These are phyloP conservation scores for Lachancea quebecensis DNA, from an alignment of 805 yeast species.

Conservation along the genomic window DNA sequence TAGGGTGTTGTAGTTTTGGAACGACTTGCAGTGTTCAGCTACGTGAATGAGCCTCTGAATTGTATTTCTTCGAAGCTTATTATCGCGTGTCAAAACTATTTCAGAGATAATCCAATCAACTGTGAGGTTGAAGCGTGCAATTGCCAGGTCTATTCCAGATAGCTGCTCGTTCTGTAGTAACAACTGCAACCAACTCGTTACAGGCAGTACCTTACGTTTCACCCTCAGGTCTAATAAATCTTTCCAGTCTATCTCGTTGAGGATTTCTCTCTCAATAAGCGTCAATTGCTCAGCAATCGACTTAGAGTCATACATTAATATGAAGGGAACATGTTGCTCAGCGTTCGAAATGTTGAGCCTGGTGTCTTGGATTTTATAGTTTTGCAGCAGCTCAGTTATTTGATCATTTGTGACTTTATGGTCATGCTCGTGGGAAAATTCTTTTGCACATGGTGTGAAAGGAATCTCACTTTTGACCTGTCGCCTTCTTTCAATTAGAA, in stretches of 20 bases:
- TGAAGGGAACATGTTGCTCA: conserved; percentile 71
- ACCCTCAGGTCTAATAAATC: conserved; percentile 74
- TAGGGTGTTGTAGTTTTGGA: conserved; percentile 81
- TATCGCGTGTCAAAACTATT: conserved; percentile 59
- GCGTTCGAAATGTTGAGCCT: conserved; percentile 24
- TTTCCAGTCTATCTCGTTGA: conserved; percentile 86
- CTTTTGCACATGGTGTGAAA: conserved; percentile 27
- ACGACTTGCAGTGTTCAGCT: conserved; percentile 61
- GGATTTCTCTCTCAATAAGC: conserved; percentile 73
- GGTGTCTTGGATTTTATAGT: conserved; percentile 24
- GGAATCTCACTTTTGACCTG: conserved; percentile 32
- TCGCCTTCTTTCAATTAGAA: conserved; percentile 34
- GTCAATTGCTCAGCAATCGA: conserved; percentile 77
- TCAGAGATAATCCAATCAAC: conserved; percentile 92
- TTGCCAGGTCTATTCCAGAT: conserved; percentile 76
- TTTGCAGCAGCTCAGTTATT: conserved; percentile 19
- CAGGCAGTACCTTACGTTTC: conserved; percentile 59
- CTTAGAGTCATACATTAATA: conserved; percentile 62
- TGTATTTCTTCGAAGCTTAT: conserved; percentile 54
- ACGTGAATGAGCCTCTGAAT: conserved; percentile 84
- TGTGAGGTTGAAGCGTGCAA: conserved; percentile 79
- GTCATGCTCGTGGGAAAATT: background rate
- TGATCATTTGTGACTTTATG: conserved; percentile 11
- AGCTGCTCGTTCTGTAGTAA: conserved; percentile 48
- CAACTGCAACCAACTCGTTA: conserved; percentile 77